These are phyloP conservation scores for Botrytis porri DNA, from an alignment of 2,329 filamentous ascomycete species.

Conservation along the genomic window DNA sequence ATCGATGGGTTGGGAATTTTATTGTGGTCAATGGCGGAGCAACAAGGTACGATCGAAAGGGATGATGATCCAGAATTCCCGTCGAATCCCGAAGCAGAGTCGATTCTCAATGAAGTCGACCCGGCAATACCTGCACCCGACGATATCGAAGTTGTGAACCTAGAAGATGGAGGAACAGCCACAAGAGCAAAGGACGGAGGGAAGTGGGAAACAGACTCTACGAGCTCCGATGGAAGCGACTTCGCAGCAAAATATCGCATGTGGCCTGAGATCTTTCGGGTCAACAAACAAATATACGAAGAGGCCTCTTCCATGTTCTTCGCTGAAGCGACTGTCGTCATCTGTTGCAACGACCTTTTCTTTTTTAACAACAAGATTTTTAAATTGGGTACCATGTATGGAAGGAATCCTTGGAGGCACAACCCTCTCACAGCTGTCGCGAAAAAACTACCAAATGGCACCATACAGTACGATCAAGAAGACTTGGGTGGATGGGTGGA, in stretches of 20 bases:
- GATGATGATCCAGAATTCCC: not conserved
- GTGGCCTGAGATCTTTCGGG: slow-evolving; percentile 22
- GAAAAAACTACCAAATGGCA: not conserved
- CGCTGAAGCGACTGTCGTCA: slow-evolving; percentile 20
- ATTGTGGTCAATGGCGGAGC: not conserved
- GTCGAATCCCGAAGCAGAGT: slow-evolving; percentile 7
- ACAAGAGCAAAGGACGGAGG: not conserved
- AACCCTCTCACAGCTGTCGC: slow-evolving; percentile 21
- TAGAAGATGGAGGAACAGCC: slow-evolving; percentile 4
- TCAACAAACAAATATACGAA: slow-evolving; percentile 23
- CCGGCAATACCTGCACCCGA: not conserved
- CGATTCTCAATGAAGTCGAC: not conserved
- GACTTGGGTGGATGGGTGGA: slow-evolving; percentile 21
- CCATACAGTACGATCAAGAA: slow-evolving; percentile 17
- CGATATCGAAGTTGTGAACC: not conserved
- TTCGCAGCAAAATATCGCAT: slow-evolving; percentile 13
- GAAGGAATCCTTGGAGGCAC: slow-evolving; percentile 22
- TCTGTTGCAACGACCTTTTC: slow-evolving; percentile 26
- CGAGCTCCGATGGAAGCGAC: not conserved
- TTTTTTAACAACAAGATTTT: slow-evolving; percentile 18
- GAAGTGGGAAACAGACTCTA: not conserved
- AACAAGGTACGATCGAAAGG: not conserved
- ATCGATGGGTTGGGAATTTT: not conserved
- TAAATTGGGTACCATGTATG: slow-evolving; percentile 9
- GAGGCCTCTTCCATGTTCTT: slow-evolving; percentile 25